Conservation (phyloP, 148 eudicot genomes). For the Camellia lanceoleosa region DNA sequence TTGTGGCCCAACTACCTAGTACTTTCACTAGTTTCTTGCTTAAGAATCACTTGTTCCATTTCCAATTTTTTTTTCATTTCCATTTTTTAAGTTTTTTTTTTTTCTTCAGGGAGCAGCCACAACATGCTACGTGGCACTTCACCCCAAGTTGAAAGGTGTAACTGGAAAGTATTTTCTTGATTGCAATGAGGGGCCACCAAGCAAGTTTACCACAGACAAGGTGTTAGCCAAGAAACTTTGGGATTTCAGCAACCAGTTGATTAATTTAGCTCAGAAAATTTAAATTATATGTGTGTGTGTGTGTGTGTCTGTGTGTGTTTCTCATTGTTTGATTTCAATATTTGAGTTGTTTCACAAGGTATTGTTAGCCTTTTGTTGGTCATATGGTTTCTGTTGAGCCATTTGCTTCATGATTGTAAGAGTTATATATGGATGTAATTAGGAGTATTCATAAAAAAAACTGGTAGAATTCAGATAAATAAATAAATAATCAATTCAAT, state of each 20-base stretch:
- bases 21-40: no score
- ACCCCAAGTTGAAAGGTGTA: conserved; percentile 51
- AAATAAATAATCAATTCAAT: no score
- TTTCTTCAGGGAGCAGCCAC: conserved; percentile 69
- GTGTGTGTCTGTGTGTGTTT: no score
- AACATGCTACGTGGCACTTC: conserved; percentile 71
- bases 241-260: conserved; percentile 69
- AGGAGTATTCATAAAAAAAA: no score
- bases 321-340: no score
- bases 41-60: background rate
- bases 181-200: conserved; percentile 56
- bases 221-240: conserved; percentile 58
- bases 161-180: conserved; percentile 67
- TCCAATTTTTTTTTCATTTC: background rate
- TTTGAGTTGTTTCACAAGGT: no score
- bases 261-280: conserved; percentile 32
- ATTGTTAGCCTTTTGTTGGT: no score
- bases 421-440: no score
- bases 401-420: no score
- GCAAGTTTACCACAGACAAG: conserved; percentile 45
- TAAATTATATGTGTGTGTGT: background rate
- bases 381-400: no score
- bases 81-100: background rate
- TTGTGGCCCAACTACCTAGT: no score
- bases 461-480: no score